Evolutionary conservation across 495 filamentous ascomycete genomes (phyloP).

Genomic region (Aspergillus avenaceus): DNA sequence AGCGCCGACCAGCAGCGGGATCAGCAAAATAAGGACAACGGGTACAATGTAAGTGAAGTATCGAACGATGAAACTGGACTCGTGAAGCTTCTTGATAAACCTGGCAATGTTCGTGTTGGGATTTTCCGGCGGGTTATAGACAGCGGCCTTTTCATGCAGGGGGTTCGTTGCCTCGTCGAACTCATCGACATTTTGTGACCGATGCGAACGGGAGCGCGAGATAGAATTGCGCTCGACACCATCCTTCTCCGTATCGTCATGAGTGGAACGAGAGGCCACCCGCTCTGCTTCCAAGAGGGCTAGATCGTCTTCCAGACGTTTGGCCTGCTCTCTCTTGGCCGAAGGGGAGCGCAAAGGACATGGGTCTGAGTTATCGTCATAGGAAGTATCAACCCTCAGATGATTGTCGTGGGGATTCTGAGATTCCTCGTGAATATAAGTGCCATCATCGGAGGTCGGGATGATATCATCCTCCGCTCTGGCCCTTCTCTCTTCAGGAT

Average conservation of each 20-base stretch:
- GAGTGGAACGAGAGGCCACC: conserved; percentile 55
- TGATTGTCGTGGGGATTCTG: conserved; percentile 18
- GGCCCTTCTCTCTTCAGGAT: conserved; percentile 21
- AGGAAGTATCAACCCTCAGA: conserved; percentile 33
- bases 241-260: conserved; percentile 36
- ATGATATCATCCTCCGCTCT: conserved; percentile 20
- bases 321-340: conserved; percentile 60
- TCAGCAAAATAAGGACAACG: conserved; percentile 64
- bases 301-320: conserved; percentile 78
- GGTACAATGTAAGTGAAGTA: conserved; percentile 88
- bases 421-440: conserved; percentile 30
- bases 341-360: conserved; percentile 41
- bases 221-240: conserved; percentile 40
- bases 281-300: conserved; percentile 79
- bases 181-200: conserved; percentile 67
- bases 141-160: conserved; percentile 63
- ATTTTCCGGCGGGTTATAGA: conserved; percentile 66
- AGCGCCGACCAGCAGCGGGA: conserved; percentile 76
- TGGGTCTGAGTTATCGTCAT: conserved; percentile 21
- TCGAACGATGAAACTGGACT: conserved; percentile 72
- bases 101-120: conserved; percentile 57
- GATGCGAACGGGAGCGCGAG: conserved; percentile 45
- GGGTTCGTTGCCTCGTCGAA: conserved; percentile 77
- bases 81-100: conserved; percentile 63
- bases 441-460: conserved; percentile 35